phyloP scores from a whole-genome alignment of 805 yeast species.

The Metschnikowia kofuensis region DNA sequence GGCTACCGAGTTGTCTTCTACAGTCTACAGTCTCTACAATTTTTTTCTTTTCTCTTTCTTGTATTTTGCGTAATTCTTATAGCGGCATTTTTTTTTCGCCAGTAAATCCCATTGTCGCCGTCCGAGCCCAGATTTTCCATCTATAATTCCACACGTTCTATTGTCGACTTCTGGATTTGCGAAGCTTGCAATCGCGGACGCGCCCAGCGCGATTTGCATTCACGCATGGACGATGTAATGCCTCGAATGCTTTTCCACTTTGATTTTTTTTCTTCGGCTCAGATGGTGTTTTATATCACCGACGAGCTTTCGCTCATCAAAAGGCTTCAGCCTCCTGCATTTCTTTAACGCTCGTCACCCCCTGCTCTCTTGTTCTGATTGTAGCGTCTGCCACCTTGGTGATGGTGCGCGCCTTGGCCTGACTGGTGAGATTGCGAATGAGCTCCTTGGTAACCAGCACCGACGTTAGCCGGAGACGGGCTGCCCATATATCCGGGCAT shows the following conservation, averaged over 20 bases:
- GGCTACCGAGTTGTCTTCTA: no score
- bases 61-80: no score
- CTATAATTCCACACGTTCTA: not conserved
- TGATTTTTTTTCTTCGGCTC: no score
- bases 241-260: not conserved
- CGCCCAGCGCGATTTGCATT: not conserved
- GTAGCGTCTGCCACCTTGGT: constrained; percentile 14
- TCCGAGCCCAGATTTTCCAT: no score
- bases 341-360: constrained; percentile 1
- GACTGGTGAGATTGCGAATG: constrained; percentile 6
- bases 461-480: constrained; percentile 28
- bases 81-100: no score
- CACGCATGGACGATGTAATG: not conserved
- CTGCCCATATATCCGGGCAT: constrained; percentile 28
- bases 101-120: no score
- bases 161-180: not conserved
- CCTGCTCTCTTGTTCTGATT: constrained; percentile 11
- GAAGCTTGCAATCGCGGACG: no score
- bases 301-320: no score
- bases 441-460: constrained; percentile 16
- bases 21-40: no score
- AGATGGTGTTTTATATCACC: no score
- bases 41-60: no score
- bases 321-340: not conserved
- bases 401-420: constrained; percentile 4